These are phyloP conservation scores for Beauveria medogensis DNA, from an alignment of 2,329 filamentous ascomycete genomes.

Conservation along the genomic window DNA sequence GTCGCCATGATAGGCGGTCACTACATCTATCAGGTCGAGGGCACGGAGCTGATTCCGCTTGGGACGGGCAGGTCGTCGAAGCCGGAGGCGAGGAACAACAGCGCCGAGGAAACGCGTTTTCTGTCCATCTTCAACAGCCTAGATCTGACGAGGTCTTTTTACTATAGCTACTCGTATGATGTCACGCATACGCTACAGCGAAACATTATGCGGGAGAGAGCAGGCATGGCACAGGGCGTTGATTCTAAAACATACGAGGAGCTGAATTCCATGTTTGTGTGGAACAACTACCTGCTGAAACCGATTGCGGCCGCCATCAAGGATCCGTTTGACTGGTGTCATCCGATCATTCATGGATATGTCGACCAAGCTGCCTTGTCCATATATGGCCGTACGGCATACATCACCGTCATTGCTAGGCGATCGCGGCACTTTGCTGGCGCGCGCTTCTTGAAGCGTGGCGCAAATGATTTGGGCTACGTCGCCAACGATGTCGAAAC, in stretches of 20 bases:
- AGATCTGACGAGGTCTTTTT: conserved; percentile 85
- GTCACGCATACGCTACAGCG: conserved; percentile 86
- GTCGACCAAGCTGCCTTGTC: conserved; percentile 79
- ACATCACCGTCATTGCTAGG: conserved; percentile 88
- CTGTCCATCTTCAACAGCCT: conserved; percentile 83
- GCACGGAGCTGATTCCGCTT: conserved; percentile 82
- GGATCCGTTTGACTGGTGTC: conserved; percentile 89
- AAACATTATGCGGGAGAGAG: conserved; percentile 77
- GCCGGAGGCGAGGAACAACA: conserved; percentile 62
- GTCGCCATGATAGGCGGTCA: conserved; percentile 95
- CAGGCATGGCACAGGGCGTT: conserved; percentile 57
- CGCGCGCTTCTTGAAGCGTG: conserved; percentile 87
- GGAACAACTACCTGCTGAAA: conserved; percentile 84
- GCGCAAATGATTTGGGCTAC: conserved; percentile 88
- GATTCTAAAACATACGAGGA: conserved; percentile 52
- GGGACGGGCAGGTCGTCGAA: conserved; percentile 64
- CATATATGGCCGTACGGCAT: conserved; percentile 80
- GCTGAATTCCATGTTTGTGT: conserved; percentile 94
- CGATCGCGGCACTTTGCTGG: conserved; percentile 91
- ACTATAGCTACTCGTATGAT: conserved; percentile 98
- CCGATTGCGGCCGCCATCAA: conserved; percentile 64
- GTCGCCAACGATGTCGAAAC: conserved; percentile 99
- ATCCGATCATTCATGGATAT: conserved; percentile 92
- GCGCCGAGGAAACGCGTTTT: conserved; percentile 78
- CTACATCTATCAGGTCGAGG: conserved; percentile 91